phyloP scores from a whole-genome alignment of 2,329 filamentous ascomycete species.

The Neoascochyta sp. region DNA sequence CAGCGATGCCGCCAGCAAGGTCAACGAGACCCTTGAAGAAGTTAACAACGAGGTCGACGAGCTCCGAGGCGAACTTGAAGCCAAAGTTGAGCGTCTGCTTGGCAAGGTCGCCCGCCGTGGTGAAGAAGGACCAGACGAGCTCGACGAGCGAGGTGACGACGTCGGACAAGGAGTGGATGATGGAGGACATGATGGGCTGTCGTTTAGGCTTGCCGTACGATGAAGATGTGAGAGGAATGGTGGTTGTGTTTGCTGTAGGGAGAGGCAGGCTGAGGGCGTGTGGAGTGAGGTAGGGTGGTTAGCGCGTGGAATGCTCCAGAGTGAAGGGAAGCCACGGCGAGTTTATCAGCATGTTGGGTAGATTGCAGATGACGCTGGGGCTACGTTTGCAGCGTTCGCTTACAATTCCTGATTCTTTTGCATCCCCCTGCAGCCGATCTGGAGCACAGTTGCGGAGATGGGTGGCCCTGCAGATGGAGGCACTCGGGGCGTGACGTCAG shows the following conservation, averaged over 20 bases:
- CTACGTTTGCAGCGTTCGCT: too few species aligned
- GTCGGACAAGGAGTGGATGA: conserved; percentile 31
- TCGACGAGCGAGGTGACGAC: conserved; percentile 31
- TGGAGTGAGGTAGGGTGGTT: conserved; percentile 3
- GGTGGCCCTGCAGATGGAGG: too few species aligned
- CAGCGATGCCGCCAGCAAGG: conserved; percentile 32
- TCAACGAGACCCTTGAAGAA: conserved; percentile 34
- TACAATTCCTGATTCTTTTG: too few species aligned
- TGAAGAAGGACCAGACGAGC: conserved; percentile 36
- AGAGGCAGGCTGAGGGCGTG: conserved; percentile 1
- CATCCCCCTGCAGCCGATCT: too few species aligned
- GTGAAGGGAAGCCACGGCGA: too few species aligned
- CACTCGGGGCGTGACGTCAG: too few species aligned
- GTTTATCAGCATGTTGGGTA: too few species aligned
- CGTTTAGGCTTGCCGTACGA: conserved; percentile 2
- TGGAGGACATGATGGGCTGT: conserved; percentile 30
- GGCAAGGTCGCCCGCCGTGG: conserved; percentile 30
- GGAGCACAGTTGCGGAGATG: too few species aligned
- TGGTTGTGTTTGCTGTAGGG: background rate
- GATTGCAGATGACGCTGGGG: too few species aligned
- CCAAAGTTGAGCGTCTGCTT: conserved; percentile 29
- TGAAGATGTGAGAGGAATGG: background rate
- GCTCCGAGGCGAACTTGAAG: conserved; percentile 22
- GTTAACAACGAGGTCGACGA: conserved; percentile 29
- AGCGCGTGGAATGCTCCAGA: too few species aligned